Base-by-base conservation (phyloP, 202 grass and related monocot species). In the Zizania palustris region DNA sequence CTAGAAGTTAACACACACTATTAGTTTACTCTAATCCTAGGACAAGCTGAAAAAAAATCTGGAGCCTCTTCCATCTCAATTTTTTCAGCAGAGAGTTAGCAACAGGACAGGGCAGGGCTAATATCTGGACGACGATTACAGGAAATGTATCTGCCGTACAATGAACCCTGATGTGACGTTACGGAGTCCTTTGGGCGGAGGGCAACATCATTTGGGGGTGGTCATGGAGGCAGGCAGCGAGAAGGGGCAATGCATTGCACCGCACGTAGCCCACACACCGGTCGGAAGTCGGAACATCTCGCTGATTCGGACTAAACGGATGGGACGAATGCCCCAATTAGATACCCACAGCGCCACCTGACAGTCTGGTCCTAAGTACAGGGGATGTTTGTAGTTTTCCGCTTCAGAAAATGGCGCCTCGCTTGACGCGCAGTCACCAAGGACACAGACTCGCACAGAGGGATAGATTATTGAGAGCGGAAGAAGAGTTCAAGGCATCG, bases 311-410 rank as follows among this genome's bases (percentile, higher is more conserved):
- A 45, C 21, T 46, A 38, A 71, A 44, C 16, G 55, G 82, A 72
- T 22, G 82, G 46, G 45, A 80, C 77, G 63, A 55, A 75, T 33
- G 71, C 56, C 77, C 84, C n/a, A 64, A 64, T 71, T 69, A 69
- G 76, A 85, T 62, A 75, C 19, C 37, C 3, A 80, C 77, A 48
- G 33, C 72, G 43, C 1, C 72, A 65, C 56, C 46, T 63, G 83
- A 63, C 48, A 58, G 63, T 11, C 74, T 45, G 60, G 40, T 5
- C 60, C 60, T n/a, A 36, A 67, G 37, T 33, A n/a, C 72, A 50
- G 58, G 74, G 81, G 76, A 88, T 65, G 20, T 54, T 38, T 79
- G 48, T 55, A 19, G 12, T 69, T 35, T 35, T 49, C 45, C 61
- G 13, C 8, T 55, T 34, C 0, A 73, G 50, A 53, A 60, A 75